phyloP scores from a whole-genome alignment of 1,284 basidiomycete species.

The Marasmius sp. region DNA sequence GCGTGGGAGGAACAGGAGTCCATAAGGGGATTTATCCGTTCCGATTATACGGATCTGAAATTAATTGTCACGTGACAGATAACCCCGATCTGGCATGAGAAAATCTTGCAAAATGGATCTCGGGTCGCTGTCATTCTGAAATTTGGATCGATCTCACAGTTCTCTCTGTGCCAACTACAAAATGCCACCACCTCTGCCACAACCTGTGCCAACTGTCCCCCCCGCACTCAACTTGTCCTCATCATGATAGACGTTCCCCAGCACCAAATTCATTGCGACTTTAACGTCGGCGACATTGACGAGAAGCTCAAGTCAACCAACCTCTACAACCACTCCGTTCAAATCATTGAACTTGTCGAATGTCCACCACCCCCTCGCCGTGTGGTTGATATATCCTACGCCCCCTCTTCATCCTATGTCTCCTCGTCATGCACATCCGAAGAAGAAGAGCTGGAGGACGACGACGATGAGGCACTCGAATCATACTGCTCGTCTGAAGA shows the following conservation, averaged over 20 bases:
- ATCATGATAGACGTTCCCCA: constrained; percentile 22
- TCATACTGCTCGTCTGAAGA: constrained; percentile 69
- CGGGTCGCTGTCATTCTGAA: constrained; percentile 13
- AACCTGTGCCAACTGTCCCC: background rate
- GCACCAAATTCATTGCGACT: constrained; percentile 18
- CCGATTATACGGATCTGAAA: background rate
- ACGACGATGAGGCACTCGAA: constrained; percentile 43
- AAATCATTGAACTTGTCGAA: constrained; percentile 76
- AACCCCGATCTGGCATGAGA: constrained; percentile 27
- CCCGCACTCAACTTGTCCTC: constrained; percentile 17
- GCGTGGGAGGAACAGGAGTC: constrained; percentile 1
- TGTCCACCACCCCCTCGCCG: constrained; percentile 55
- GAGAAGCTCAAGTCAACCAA: constrained; percentile 36
- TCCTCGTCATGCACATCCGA: constrained; percentile 35
- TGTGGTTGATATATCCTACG: constrained; percentile 40
- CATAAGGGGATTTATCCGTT: constrained; percentile 1
- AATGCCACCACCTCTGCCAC: constrained; percentile 12
- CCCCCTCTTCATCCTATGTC: constrained; percentile 32
- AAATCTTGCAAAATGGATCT: constrained; percentile 24
- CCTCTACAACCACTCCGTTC: constrained; percentile 51
- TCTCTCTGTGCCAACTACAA: constrained; percentile 21
- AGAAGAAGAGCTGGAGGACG: constrained; percentile 21
- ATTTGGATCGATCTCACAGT: constrained; percentile 17
- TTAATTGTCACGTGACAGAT: constrained; percentile 7
- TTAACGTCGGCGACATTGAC: constrained; percentile 30